Evolutionary conservation across 768 basidiomycete species (phyloP), one percentile per base, ranked within the genome.

Genomic region (Thelephora ganbajun): DNA sequence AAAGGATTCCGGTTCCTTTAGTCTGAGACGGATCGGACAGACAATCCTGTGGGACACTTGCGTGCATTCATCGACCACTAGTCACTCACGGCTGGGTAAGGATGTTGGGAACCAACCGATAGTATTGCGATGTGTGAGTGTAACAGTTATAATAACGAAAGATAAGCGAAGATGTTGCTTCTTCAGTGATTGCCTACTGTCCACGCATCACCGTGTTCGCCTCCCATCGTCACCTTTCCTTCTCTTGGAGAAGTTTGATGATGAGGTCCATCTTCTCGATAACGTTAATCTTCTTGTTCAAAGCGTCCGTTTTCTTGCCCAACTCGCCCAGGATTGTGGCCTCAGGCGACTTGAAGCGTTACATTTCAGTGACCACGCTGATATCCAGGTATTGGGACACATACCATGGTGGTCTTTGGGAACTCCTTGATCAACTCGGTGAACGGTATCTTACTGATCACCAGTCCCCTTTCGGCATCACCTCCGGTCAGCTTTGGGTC

Each of bases 401-500:
- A 51, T 53, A 86, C 87, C 66, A 79, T 72, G 34, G 70, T 63
- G 34, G 77, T 80, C 59, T 89, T 76, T 5, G 88, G 89, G 62
- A 91, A 81, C 45, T 63, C 69, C 61, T 77, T 76, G 51, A 85
- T 66, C 41, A 91, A 62, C 42, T 87, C 79, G 19, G 69, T 69
- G 56, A 86, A 91, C 12, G 77, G 66, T 20, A 82, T 76, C 57
- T 69, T 83, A 56, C 76, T 80, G 56, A 91, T 91, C 51, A 71
- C 63, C 54, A 80, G 59, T 11, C 79, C 83, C 14, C 61, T 59
- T 9, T 68, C 70, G 5, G 69, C 71, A 33, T 75, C 72, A 39
- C 72, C 71, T 41, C 67, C 70, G 44, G 79, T 73, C 20, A 82
- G 72, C 11, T 66, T 62, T 2, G 88, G 88, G 56, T 90, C 71